Percentiles rank a stretch among this genome's conserved stretches.
phyloP scores from a whole-genome alignment of 768 basidiomycete species.

The Lactarius pseudohatsudake region DNA sequence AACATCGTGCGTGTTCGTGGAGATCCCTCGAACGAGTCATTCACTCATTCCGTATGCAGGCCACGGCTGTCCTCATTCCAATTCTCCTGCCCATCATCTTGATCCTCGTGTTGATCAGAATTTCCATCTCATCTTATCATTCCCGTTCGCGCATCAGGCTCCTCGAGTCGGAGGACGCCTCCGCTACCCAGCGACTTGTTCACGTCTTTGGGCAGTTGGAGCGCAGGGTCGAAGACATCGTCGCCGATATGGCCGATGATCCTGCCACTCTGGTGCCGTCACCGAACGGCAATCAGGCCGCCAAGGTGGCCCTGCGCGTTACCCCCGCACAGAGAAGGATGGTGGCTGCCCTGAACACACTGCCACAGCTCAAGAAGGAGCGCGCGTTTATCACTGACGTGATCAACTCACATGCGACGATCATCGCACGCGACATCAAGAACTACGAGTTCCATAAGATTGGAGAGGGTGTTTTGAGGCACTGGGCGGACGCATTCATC shows the following conservation, averaged over 20 bases:
- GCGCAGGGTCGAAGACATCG: constrained; percentile 55
- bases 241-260: constrained; percentile 58
- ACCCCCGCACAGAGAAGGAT: constrained; percentile 58
- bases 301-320: constrained; percentile 37
- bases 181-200: constrained; percentile 50
- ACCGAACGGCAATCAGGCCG: constrained; percentile 26
- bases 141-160: constrained; percentile 65
- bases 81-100: constrained; percentile 62
- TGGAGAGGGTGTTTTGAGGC: constrained; percentile 66
- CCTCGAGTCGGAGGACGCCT: constrained; percentile 54
- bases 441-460: constrained; percentile 54
- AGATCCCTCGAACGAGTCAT: background rate
- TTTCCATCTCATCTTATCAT: constrained; percentile 54
- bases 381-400: constrained; percentile 60
- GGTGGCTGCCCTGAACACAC: constrained; percentile 58
- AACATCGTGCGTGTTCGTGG: constrained; percentile 56
- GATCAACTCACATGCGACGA: constrained; percentile 67
- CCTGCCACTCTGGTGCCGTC: constrained; percentile 11
- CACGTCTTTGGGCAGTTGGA: constrained; percentile 60
- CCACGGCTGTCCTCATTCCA: constrained; percentile 57
- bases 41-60: constrained; percentile 35
- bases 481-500: constrained; percentile 68
- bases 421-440: constrained; percentile 67
- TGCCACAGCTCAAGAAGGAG: constrained; percentile 70
- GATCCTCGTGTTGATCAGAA: constrained; percentile 52